Base-by-base conservation (phyloP, 495 filamentous ascomycete species). In the Diplogelasinospora grovesii region DNA sequence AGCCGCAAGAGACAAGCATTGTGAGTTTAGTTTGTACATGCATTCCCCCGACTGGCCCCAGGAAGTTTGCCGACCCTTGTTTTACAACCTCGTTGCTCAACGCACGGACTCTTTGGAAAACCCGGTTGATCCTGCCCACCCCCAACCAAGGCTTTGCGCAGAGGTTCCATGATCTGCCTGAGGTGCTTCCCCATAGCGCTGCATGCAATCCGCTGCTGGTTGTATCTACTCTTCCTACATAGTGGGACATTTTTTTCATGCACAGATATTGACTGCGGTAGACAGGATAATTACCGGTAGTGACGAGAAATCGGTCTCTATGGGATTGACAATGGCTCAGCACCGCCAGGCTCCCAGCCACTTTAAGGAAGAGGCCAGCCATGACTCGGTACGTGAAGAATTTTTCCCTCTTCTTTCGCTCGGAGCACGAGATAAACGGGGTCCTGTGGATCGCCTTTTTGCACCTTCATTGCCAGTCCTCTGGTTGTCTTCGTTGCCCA, bases 241-340 rank as follows among this genome's bases (percentile, higher is more conserved):
- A n/a, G n/a, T n/a, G n/a, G n/a, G n/a, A n/a, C n/a, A n/a, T n/a
- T n/a, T n/a, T n/a, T n/a, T n/a, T n/a, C n/a, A n/a, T n/a, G n/a
- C n/a, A n/a, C n/a, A n/a, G n/a, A n/a, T n/a, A n/a, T n/a, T n/a
- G n/a, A n/a, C n/a, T n/a, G n/a, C n/a, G n/a, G n/a, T n/a, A n/a
- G n/a, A n/a, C n/a, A n/a, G n/a, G n/a, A n/a, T n/a, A n/a, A n/a
- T n/a, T n/a, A n/a, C n/a, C n/a, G n/a, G n/a, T n/a, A n/a, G 15
- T 20, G 22, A 30, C 44, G 22, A 39, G 13, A 28, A 43, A 36
- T 33, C 32, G 24, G 37, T 22, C 43, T 51, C 52, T 59, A 63
- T 63, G 60, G 60, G 60, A 54, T 54, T 63, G 39, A 59, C 47
- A 49, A 64, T 64, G 60, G 58, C 58, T 45, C 60, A 61, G 41